Evolutionary conservation across 768 basidiomycete genomes (phyloP), one percentile per base, ranked within the genome.

Genomic region (Lactarius hengduanensis): DNA sequence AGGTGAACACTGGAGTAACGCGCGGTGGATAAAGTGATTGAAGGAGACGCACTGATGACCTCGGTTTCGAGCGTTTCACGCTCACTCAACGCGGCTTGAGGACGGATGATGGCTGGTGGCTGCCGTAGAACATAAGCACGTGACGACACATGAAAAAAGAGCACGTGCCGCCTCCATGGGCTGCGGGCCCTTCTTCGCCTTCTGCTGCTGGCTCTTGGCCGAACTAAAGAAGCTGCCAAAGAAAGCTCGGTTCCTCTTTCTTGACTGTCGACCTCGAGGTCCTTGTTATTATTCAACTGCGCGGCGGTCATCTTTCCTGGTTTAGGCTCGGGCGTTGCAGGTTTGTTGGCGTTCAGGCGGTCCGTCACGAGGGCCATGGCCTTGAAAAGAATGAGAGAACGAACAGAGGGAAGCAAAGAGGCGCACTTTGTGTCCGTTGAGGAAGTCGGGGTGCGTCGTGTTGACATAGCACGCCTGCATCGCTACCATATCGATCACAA

Each of bases 401-500:
- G 40, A 45, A 50, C 4, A 22, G 9, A 18, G 26, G 20, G 57
- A 54, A 15, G 28, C 10, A 13, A 28, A 28, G 9, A 50, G 20
- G 72, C 73, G 45, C 62, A 83, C 90, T 79, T 90, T 95, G 80
- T 99, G 96, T 28, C 97, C 97, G 68, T 88, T 92, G 74, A 99
- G 85, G 80, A 99, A 98, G 78, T 99, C 97, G 1, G 97, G 97
- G 75, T 99, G 97, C 1, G 96, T 98, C 16, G 97, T 98, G 80
- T 99, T 99, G 73, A 99, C 90, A 75, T 98, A 99, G 76, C 94
- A 96, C 43, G 96, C 94, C 80, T 98, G 96, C 95, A 98, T 98
- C 90, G 92, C 77, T 60, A 98, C 95, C 81, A 99, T 86, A 72
- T 99, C 96, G 11, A 84, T 75, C 15, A 99, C 96, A 56, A 99